Conservation (phyloP, 2,329 filamentous ascomycete species). For the Trichoderma simmonsii region DNA sequence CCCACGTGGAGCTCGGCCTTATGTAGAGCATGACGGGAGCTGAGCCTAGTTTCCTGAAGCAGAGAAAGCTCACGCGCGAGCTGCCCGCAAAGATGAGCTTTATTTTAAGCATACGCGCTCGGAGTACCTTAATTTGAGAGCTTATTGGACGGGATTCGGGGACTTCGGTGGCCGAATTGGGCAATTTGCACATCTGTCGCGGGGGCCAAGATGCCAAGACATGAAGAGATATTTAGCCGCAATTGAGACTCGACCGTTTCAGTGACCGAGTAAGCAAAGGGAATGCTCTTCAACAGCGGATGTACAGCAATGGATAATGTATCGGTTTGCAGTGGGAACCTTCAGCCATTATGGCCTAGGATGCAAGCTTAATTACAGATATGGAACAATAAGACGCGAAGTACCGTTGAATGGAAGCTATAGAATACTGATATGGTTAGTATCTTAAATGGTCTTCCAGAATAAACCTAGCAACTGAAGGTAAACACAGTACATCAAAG, state of each 20-base stretch:
- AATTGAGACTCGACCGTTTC: neutral
- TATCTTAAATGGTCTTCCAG: too few relatives aligned
- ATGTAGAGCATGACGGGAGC: neutral
- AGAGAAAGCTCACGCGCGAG: neutral
- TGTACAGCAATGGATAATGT: neutral
- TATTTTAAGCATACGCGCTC: neutral
- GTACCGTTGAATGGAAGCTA: too few relatives aligned
- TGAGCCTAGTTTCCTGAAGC: neutral
- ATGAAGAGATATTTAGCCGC: neutral
- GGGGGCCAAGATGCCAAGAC: neutral
- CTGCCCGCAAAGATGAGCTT: neutral
- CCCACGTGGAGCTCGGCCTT: neutral
- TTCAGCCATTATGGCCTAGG: too few relatives aligned
- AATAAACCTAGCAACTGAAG: too few relatives aligned
- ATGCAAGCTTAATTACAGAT: too few relatives aligned
- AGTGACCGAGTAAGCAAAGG: neutral
- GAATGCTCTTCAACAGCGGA: neutral
- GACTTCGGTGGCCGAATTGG: neutral
- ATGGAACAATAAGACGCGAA: too few relatives aligned
- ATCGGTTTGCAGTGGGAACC: neutral
- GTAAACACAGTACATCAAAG: too few relatives aligned
- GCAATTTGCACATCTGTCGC: neutral
- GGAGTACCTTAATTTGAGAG: neutral
- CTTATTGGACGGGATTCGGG: neutral
- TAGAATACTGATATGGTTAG: too few relatives aligned